Conservation (phyloP, 2,329 filamentous ascomycete species). For the Aspergillus fumigatiaffinis region DNA sequence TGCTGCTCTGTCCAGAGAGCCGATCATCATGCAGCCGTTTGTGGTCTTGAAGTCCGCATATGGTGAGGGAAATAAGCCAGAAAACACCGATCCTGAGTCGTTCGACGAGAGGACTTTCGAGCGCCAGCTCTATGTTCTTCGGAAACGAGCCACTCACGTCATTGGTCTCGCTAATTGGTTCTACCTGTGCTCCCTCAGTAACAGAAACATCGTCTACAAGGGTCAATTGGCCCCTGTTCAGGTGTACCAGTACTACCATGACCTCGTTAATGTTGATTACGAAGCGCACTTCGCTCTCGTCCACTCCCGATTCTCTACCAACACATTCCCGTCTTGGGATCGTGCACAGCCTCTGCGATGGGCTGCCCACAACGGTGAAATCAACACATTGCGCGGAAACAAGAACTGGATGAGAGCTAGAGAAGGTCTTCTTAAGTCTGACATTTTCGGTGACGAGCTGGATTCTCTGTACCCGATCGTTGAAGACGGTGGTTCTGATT, state of each 20-base stretch:
- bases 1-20: constrained; percentile 88
- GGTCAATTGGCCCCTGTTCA: constrained; percentile 90
- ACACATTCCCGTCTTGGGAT: constrained; percentile 98
- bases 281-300: constrained; percentile 96
- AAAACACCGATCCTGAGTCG: constrained; percentile 69
- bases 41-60: constrained; percentile 84
- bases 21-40: constrained; percentile 91
- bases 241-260: constrained; percentile 97
- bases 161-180: constrained; percentile 98
- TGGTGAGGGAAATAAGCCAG: constrained; percentile 73
- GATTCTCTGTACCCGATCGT: constrained; percentile 90
- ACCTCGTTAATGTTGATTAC: constrained; percentile 94
- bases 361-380: constrained; percentile 98
- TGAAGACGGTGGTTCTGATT: constrained; percentile 94
- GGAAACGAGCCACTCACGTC: constrained; percentile 91
- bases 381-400: constrained; percentile 94
- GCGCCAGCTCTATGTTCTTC: constrained; percentile 86
- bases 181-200: constrained; percentile 92
- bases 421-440: constrained; percentile 90
- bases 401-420: constrained; percentile 99
- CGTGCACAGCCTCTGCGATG: constrained; percentile 92
- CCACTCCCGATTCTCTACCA: constrained; percentile 95
- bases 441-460: constrained; percentile 87
- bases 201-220: constrained; percentile 99
- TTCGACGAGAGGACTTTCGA: constrained; percentile 88